Evolutionary conservation across 2,329 filamentous ascomycete species (phyloP).

Genomic region (Onygenales sp.): DNA sequence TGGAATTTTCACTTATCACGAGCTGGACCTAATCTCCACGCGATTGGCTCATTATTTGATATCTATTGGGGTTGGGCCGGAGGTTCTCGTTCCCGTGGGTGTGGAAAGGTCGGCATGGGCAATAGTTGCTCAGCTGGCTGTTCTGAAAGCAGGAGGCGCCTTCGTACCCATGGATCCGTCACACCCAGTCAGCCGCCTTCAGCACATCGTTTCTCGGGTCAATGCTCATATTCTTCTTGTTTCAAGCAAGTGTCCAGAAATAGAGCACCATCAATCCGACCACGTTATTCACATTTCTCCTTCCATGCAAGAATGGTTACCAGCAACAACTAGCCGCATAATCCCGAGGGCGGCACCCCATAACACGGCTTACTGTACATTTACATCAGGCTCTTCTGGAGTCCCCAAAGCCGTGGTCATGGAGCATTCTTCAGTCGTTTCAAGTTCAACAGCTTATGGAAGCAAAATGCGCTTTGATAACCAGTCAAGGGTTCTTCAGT

Average conservation of each 20-base stretch:
- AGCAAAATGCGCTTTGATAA: constrained; percentile 41
- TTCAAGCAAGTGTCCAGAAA: constrained; percentile 21
- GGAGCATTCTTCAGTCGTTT: constrained; percentile 50
- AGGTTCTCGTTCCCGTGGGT: constrained; percentile 29
- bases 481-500: constrained; percentile 49
- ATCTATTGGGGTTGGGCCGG: constrained; percentile 29
- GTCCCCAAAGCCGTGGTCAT: constrained; percentile 54
- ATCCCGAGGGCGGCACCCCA: constrained; percentile 10
- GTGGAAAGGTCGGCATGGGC: constrained; percentile 38
- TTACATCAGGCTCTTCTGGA: constrained; percentile 49
- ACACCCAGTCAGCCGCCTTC: constrained; percentile 28
- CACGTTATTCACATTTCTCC: constrained; percentile 21
- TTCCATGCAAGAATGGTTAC: constrained; percentile 18
- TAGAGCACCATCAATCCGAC: constrained; percentile 20
- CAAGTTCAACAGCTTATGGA: constrained; percentile 44
- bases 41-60: constrained; percentile 27
- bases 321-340: constrained; percentile 4
- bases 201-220: constrained; percentile 26
- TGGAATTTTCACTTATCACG: constrained; percentile 25
- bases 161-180: constrained; percentile 34
- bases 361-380: constrained; percentile 49
- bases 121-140: constrained; percentile 30
- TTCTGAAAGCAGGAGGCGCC: constrained; percentile 33
- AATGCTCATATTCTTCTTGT: constrained; percentile 24
- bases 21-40: constrained; percentile 29